Evolutionary conservation across 768 basidiomycete species (phyloP).

Genomic region (Russula virescens): DNA sequence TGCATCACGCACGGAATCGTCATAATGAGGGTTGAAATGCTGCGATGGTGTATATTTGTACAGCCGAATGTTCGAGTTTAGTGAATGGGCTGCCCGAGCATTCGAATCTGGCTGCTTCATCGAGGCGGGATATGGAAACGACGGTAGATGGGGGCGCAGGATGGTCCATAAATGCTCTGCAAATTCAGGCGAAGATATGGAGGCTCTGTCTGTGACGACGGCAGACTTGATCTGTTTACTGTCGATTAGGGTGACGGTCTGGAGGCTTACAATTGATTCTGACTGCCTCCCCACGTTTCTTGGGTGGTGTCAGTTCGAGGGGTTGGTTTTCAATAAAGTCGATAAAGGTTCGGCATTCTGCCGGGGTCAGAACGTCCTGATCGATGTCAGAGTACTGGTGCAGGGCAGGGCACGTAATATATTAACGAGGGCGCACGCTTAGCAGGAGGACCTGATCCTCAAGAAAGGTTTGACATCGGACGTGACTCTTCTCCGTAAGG

Average conservation of each 20-base stretch:
- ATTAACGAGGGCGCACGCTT: slow-evolving; percentile 38
- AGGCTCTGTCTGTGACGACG: slow-evolving; percentile 48
- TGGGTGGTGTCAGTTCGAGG: slow-evolving; percentile 61
- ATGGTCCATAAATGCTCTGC: slow-evolving; percentile 46
- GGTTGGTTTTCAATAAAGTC: slow-evolving; percentile 55
- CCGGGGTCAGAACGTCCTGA: slow-evolving; percentile 50
- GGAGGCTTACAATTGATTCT: slow-evolving; percentile 55
- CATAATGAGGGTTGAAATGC: slow-evolving; percentile 73
- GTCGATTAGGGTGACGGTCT: neutral
- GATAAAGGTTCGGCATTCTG: slow-evolving; percentile 56
- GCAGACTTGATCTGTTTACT: neutral
- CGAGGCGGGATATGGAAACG: slow-evolving; percentile 41
- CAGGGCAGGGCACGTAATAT: neutral
- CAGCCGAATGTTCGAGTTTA: slow-evolving; percentile 70
- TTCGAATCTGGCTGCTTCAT: slow-evolving; percentile 26
- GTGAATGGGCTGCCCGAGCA: slow-evolving; percentile 44
- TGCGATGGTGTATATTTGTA: slow-evolving; percentile 62
- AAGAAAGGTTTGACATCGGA: slow-evolving; percentile 33
- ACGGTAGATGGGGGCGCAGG: slow-evolving; percentile 53
- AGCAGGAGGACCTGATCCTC: slow-evolving; percentile 62
- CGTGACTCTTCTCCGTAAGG: slow-evolving; percentile 13
- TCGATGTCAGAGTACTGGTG: neutral
- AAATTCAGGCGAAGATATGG: slow-evolving; percentile 52
- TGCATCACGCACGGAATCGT: slow-evolving; percentile 59
- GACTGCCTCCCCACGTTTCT: slow-evolving; percentile 67